These are phyloP conservation scores for Vigna trinervia DNA, from an alignment of 306 rosid genomes.

Conservation along the genomic window DNA sequence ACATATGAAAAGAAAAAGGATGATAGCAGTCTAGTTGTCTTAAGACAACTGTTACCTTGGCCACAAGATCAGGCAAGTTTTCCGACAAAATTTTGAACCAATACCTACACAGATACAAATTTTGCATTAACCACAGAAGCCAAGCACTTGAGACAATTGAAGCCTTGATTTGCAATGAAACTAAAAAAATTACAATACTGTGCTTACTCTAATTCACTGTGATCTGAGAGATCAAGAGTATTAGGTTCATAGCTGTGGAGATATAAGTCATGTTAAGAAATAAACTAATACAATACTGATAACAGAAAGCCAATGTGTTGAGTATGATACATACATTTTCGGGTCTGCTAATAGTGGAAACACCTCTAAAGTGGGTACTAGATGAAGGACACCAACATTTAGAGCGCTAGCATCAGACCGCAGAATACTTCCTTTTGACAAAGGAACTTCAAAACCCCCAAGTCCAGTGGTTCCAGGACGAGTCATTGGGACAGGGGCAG, in stretches of 20 bases:
- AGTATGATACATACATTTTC: constrained; percentile 61
- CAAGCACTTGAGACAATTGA: constrained; percentile 16
- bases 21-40: neutral
- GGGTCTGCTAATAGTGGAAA: constrained; percentile 81
- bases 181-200: constrained; percentile 12
- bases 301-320: constrained; percentile 23
- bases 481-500: constrained; percentile 88
- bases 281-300: neutral
- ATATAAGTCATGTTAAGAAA: constrained; percentile 30
- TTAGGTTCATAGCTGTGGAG: constrained; percentile 82
- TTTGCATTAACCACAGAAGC: constrained; percentile 38
- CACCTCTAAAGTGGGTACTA: constrained; percentile 82
- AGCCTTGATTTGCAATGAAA: constrained; percentile 16
- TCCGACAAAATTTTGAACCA: constrained; percentile 80
- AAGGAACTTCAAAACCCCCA: constrained; percentile 92
- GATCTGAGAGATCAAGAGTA: constrained; percentile 84
- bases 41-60: constrained; percentile 60
- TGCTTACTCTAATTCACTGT: constrained; percentile 78
- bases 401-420: constrained; percentile 88
- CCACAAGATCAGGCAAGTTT: constrained; percentile 83
- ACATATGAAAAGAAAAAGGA: neutral
- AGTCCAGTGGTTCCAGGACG: constrained; percentile 89
- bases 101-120: constrained; percentile 59
- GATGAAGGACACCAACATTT: constrained; percentile 86
- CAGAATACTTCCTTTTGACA: constrained; percentile 72